Evolutionary conservation across 306 rosid genomes (phyloP).

Genomic region (Pyrus communis): DNA sequence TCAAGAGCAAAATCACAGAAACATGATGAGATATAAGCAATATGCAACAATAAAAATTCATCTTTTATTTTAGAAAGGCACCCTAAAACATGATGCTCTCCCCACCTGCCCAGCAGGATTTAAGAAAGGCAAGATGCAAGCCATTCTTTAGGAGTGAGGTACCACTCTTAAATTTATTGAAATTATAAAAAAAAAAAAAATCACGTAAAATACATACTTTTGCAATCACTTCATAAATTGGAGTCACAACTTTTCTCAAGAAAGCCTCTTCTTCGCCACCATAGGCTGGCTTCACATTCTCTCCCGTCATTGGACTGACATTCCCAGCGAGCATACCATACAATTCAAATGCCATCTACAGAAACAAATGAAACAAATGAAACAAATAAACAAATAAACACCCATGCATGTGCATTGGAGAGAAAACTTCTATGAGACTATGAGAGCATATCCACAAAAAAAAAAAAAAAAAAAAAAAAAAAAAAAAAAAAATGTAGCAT

Average conservation of each 20-base stretch:
- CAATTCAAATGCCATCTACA: constrained; percentile 96
- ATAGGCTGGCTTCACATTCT: constrained; percentile 94
- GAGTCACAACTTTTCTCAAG: constrained; percentile 83
- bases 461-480: not conserved
- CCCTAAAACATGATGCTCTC: not conserved
- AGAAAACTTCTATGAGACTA: not conserved
- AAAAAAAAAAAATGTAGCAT: not conserved
- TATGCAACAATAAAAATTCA: not conserved
- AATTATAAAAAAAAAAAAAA: not conserved
- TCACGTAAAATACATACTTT: constrained; percentile 53
- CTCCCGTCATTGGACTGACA: constrained; percentile 97
- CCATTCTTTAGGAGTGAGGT: not conserved
- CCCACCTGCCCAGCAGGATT: not conserved
- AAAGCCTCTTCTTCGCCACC: constrained; percentile 97
- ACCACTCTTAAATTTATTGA: constrained; percentile 2
- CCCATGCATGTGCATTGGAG: not conserved
- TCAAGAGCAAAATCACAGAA: constrained; percentile 15
- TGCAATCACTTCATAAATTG: constrained; percentile 87
- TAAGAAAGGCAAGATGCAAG: not conserved
- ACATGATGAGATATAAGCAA: constrained; percentile 1
- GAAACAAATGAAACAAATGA: constrained; percentile 23
- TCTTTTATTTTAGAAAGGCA: not conserved
- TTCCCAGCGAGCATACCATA: constrained; percentile 99
- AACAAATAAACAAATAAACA: constrained; percentile 22
- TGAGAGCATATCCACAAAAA: not conserved